These are phyloP conservation scores for Pelagophyceae sp. DNA, from an alignment of 352 stramenopile species.

Conservation along the genomic window DNA sequence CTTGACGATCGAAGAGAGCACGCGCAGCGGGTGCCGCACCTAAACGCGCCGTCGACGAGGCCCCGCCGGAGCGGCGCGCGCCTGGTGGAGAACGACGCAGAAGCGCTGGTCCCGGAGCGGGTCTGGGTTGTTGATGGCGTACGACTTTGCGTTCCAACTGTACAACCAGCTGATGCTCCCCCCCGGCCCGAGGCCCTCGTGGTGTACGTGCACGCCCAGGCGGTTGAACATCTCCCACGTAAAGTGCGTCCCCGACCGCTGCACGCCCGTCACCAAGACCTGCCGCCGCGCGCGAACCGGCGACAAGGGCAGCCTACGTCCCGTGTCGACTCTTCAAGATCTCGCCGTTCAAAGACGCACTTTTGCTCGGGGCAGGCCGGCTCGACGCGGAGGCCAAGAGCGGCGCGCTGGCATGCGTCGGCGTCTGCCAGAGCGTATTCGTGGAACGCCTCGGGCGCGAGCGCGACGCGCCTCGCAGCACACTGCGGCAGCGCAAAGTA, in stretches of 20 bases:
- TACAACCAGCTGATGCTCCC: background rate
- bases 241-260: constrained; percentile 14
- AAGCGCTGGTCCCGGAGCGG: background rate
- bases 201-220: constrained; percentile 13
- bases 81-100: constrained; percentile 18
- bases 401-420: background rate
- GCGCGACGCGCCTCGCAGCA: background rate
- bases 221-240: constrained; percentile 19
- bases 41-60: too few species aligned
- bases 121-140: constrained; percentile 9
- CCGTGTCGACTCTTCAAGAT: too few species aligned
- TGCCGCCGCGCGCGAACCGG: constrained; percentile 4
- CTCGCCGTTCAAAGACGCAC: too few species aligned
- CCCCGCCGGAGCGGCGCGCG: too few species aligned
- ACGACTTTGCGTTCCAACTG: background rate
- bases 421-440: background rate
- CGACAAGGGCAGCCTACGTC: too few species aligned
- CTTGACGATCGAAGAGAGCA: background rate
- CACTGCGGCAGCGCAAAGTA: background rate
- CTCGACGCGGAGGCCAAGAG: background rate
- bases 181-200: constrained; percentile 15
- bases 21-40: constrained; percentile 16
- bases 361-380: background rate
- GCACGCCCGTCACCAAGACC: constrained; percentile 12
- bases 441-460: background rate